phyloP scores from a whole-genome alignment of 345 rosid genomes.

The Kandelia obovata region DNA sequence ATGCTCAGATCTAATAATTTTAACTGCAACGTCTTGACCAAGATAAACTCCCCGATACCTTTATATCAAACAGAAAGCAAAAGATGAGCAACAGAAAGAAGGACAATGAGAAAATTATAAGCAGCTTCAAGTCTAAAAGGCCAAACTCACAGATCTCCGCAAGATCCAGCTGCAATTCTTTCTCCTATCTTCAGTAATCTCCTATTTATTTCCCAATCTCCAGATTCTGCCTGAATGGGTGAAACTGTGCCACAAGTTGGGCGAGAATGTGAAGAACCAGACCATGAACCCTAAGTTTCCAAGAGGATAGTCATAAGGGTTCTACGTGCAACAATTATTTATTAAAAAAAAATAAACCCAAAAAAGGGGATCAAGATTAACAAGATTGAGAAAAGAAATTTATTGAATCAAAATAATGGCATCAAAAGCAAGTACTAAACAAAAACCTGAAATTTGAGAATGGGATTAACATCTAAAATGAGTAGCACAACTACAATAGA shows the following conservation, averaged over 20 bases:
- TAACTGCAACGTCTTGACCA: conserved; percentile 73
- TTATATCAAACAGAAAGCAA: conserved; percentile 17
- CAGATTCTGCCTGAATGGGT: conserved; percentile 26
- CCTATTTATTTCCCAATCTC: conserved; percentile 57
- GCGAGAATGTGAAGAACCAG: conserved; percentile 46
- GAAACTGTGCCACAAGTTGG: conserved; percentile 31
- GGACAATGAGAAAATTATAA: neutral
- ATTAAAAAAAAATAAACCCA: neutral
- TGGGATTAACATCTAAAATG: neutral
- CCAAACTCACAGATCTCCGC: conserved; percentile 66
- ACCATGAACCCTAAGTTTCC: conserved; percentile 51
- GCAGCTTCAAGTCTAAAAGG: conserved; percentile 1
- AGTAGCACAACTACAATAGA: neutral
- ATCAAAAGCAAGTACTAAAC: neutral
- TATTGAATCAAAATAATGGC: conserved; percentile 1
- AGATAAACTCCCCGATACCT: conserved; percentile 60
- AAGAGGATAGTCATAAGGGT: conserved; percentile 7
- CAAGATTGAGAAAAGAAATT: neutral
- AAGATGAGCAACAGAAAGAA: conserved; percentile 9
- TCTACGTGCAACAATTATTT: conserved; percentile 7
- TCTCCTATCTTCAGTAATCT: conserved; percentile 55
- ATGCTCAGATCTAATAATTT: conserved; percentile 60
- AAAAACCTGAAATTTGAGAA: neutral
- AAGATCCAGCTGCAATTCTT: conserved; percentile 61
- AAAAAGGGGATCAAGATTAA: too few species aligned